Evolutionary conservation across 768 basidiomycete species (phyloP), one percentile per base, ranked within the genome.

Genomic region (Mycena latifolia): DNA sequence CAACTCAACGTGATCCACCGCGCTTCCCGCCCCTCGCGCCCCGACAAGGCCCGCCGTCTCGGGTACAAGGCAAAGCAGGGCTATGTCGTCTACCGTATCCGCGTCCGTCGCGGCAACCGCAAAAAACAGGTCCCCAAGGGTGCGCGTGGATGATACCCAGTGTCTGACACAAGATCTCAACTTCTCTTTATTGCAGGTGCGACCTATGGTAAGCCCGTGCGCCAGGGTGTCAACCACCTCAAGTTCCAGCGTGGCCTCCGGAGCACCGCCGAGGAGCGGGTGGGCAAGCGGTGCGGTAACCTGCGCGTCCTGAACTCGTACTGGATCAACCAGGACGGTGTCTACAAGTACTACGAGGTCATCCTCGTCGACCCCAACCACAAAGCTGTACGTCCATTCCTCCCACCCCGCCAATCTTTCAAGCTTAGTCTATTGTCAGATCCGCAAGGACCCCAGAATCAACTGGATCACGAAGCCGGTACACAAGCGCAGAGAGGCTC

Each of bases 21-120:
- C 74, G 97, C 96, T 50, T 96, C 96, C 70, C 94, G 97, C 67
- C 97, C 98, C 51, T 98, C 97, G 51, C 93, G 98, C 77, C 98
- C 98, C 60, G 98, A 99, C 86, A 99, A 98, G 87, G 98, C 98
- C 69, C 93, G 98, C 78, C 92, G 96, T 71, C 86, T 99, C 68
- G 98, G 98, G 53, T 99, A 99, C 91, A 99, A 98, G 86, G 96
- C 98, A 79, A 99, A 99, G 89, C 98, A 99, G 83, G 98, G 98
- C 74, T 99, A 95, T 78, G 92, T 99, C 71, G 82, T 99, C 84
- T 99, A 99, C 85, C 94, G 98, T 75, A 85, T 99, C 74, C 94
- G 98, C 72, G 97, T 99, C 71, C 91, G 98, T 75, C 89, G 96
- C 69, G 98, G 98, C 78, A 98, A 98, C 89, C 91, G 98, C 84